Conservation (phyloP, 139 green algal species). For the Chlorella ohadii region DNA sequence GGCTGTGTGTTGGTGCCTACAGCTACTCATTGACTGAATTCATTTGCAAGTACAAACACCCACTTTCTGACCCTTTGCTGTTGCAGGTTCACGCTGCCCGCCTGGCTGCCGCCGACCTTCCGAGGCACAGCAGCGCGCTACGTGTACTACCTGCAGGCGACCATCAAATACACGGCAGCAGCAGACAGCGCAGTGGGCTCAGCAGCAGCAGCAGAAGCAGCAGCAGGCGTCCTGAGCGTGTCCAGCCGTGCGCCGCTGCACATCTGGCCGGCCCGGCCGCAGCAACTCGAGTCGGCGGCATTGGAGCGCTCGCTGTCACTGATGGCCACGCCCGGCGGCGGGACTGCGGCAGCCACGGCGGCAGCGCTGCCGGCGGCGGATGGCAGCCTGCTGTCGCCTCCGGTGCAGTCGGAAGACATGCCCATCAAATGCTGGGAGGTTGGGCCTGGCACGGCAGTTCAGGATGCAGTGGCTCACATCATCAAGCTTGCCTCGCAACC, state of each 20-base stretch:
- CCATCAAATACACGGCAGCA: conserved; percentile 26
- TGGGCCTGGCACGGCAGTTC: conserved; percentile 40
- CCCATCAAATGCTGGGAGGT: conserved; percentile 56
- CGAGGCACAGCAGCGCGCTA: conserved; percentile 54
- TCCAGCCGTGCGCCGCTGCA: conserved; percentile 25
- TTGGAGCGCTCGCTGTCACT: conserved; percentile 13
- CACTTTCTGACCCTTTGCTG: too few relatives aligned
- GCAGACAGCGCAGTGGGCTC: neutral
- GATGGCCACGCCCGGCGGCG: neutral
- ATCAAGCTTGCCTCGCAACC: conserved; percentile 8
- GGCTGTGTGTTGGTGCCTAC: too few relatives aligned
- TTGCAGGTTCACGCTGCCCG: conserved; percentile 57
- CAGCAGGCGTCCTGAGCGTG: neutral
- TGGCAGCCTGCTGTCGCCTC: neutral
- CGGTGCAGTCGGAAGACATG: conserved; percentile 13
- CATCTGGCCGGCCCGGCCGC: conserved; percentile 28
- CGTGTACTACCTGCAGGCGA: conserved; percentile 52
- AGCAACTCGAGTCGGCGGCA: neutral
- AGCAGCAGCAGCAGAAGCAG: neutral
- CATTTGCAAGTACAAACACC: too few relatives aligned
- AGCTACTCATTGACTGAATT: too few relatives aligned
- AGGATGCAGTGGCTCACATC: conserved; percentile 48
- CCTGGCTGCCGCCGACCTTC: conserved; percentile 61
- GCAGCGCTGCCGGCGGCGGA: neutral
- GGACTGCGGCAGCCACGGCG: neutral